Evolutionary conservation across 2,329 filamentous ascomycete genomes (phyloP).

Genomic region (Trichoderma pleuroti): DNA sequence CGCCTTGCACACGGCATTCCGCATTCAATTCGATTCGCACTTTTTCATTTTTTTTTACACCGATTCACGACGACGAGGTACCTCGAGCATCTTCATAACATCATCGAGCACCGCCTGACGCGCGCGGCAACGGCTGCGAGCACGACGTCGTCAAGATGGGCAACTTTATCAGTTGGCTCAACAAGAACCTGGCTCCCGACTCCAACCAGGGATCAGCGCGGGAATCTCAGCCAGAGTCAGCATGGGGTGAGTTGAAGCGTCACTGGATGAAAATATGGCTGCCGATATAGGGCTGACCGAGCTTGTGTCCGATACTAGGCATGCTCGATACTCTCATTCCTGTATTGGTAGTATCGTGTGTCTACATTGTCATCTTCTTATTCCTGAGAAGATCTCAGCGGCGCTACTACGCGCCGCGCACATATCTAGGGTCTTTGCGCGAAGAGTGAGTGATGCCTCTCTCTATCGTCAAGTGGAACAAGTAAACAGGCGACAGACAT

Average conservation of each 20-base stretch:
- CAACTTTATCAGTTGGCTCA: conserved; percentile 39
- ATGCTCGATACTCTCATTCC: conserved; percentile 53
- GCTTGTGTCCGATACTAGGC: conserved; percentile 25
- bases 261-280: no score
- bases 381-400: conserved; percentile 45
- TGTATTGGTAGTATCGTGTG: conserved; percentile 44
- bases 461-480: neutral
- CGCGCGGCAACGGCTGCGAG: conserved; percentile 17
- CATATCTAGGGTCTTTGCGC: conserved; percentile 47
- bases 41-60: neutral
- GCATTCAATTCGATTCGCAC: neutral
- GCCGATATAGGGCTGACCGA: neutral
- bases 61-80: neutral
- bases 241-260: conserved; percentile 32
- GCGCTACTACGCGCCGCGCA: conserved; percentile 55
- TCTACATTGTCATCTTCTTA: conserved; percentile 53
- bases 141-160: conserved; percentile 33
- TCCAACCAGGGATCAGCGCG: conserved; percentile 26
- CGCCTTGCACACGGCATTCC: neutral
- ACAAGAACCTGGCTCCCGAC: conserved; percentile 30
- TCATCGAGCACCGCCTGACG: neutral
- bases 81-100: neutral
- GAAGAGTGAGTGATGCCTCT: conserved; percentile 41
- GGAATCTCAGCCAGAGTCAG: conserved; percentile 29
- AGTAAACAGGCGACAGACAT: neutral